Conservation (phyloP, 1,139 yeast species). For the Yamadazyma epiphylla region DNA sequence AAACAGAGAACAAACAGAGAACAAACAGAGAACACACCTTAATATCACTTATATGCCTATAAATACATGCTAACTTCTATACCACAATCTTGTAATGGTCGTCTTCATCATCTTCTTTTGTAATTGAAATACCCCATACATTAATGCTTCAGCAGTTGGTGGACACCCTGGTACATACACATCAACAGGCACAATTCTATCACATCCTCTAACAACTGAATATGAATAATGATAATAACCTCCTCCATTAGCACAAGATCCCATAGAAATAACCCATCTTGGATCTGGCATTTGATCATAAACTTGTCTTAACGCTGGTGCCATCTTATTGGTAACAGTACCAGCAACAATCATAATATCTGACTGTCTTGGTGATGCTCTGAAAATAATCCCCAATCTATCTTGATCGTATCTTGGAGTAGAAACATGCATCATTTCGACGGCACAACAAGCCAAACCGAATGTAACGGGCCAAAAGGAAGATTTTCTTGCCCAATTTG, state of each 20-base stretch:
- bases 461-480: conserved; percentile 94
- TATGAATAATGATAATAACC: conserved; percentile 91
- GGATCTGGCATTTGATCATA: conserved; percentile 96
- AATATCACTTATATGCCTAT: too few relatives aligned
- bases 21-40: too few relatives aligned
- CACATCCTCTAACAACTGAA: conserved; percentile 88
- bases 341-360: conserved; percentile 95
- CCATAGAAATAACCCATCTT: conserved; percentile 89
- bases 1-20: too few relatives aligned
- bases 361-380: conserved; percentile 92
- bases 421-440: conserved; percentile 94
- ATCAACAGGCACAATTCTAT: conserved; percentile 84
- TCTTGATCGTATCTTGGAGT: conserved; percentile 93
- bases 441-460: conserved; percentile 91
- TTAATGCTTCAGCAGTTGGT: conserved; percentile 85
- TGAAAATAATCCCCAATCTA: conserved; percentile 87
- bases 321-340: conserved; percentile 89
- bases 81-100: conserved; percentile 82
- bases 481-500: conserved; percentile 91
- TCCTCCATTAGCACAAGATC: conserved; percentile 93
- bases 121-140: conserved; percentile 86
- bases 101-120: conserved; percentile 87
- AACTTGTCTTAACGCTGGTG: conserved; percentile 89
- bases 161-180: conserved; percentile 94
- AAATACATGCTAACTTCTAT: conserved; percentile 48